Evolutionary conservation across 345 rosid species (phyloP).

Genomic region (Rhizophora mangle): DNA sequence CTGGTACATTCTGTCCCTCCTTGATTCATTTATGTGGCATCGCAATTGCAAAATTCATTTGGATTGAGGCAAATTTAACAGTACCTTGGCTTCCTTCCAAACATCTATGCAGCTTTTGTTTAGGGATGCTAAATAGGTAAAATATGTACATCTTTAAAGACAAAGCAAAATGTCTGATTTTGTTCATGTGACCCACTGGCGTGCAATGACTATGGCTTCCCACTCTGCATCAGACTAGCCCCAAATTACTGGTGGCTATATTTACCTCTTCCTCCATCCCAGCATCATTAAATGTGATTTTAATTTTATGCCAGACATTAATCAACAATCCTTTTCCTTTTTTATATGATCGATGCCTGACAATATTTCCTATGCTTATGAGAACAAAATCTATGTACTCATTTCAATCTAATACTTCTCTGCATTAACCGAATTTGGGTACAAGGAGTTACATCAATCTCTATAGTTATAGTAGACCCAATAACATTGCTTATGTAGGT

Average conservation of each 20-base stretch:
- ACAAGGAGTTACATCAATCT: background rate
- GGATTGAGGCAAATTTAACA: background rate
- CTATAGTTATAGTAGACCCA: constrained; percentile 3
- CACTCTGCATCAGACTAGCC: background rate
- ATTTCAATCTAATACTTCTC: background rate
- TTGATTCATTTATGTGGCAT: background rate
- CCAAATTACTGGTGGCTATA: background rate
- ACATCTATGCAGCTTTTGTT: background rate
- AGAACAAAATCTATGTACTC: background rate
- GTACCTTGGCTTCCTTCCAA: too few species aligned
- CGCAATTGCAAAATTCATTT: background rate
- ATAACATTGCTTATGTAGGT: constrained; percentile 38
- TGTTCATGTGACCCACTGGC: background rate
- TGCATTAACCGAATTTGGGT: too few species aligned
- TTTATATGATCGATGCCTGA: background rate
- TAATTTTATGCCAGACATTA: background rate
- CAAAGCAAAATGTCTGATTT: background rate
- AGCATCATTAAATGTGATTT: background rate
- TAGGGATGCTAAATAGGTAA: background rate
- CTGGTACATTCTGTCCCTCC: constrained; percentile 45
- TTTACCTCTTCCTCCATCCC: background rate
- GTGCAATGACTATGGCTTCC: background rate
- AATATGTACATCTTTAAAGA: background rate
- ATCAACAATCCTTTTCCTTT: too few species aligned
- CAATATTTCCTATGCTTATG: background rate